phyloP scores from a whole-genome alignment of 2,329 filamentous ascomycete genomes.

The Coniochaeta pulveracea region DNA sequence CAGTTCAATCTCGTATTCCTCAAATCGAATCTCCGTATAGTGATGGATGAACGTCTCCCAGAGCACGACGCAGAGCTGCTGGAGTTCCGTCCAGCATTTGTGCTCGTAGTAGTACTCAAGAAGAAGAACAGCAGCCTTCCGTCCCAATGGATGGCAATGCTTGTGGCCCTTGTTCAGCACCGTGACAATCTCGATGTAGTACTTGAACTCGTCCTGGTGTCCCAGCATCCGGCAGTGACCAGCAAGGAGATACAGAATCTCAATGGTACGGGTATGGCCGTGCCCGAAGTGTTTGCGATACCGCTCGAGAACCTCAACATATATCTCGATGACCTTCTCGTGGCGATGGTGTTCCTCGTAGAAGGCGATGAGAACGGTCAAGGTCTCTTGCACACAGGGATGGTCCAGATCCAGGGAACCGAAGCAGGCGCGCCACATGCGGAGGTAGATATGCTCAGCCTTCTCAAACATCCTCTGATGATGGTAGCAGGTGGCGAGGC shows the following conservation, averaged over 20 bases:
- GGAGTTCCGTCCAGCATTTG: slow-evolving; percentile 30
- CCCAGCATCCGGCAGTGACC: slow-evolving; percentile 16
- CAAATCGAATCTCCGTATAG: slow-evolving; percentile 25
- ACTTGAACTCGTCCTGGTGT: slow-evolving; percentile 21
- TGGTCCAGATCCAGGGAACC: slow-evolving; percentile 19
- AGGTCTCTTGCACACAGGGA: slow-evolving; percentile 15
- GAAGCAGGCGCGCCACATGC: slow-evolving; percentile 23
- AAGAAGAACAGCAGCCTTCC: slow-evolving; percentile 32
- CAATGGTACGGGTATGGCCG: slow-evolving; percentile 21
- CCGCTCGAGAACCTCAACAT: slow-evolving; percentile 20
- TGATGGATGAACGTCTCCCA: slow-evolving; percentile 34
- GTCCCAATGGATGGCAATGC: slow-evolving; percentile 26
- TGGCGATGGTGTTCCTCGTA: slow-evolving; percentile 24
- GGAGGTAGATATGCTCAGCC: slow-evolving; percentile 24
- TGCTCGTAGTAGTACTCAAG: slow-evolving; percentile 30
- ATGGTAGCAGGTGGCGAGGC: slow-evolving; percentile 23
- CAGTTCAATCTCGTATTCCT: slow-evolving; percentile 30
- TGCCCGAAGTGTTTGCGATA: slow-evolving; percentile 18
- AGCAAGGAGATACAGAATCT: slow-evolving; percentile 19
- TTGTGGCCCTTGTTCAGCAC: slow-evolving; percentile 20
- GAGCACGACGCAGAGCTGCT: slow-evolving; percentile 30
- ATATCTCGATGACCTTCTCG: slow-evolving; percentile 23
- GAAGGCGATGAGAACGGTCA: slow-evolving; percentile 19
- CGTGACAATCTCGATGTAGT: slow-evolving; percentile 25
- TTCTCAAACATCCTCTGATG: slow-evolving; percentile 22